Conservation (phyloP, 345 rosid genomes). For the Clausena lansium region DNA sequence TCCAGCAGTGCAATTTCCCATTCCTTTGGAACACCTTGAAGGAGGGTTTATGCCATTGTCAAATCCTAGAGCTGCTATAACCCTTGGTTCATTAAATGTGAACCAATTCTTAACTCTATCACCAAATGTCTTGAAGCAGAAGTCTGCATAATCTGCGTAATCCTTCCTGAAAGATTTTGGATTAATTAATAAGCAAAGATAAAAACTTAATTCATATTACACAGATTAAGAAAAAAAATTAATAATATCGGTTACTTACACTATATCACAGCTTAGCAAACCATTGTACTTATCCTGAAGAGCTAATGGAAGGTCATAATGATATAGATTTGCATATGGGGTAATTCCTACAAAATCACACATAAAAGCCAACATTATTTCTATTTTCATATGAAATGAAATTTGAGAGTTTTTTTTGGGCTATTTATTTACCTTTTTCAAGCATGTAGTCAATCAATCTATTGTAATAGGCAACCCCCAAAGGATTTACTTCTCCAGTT, state of each 20-base stretch:
- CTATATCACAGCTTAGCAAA: slow-evolving; percentile 33
- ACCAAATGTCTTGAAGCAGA: slow-evolving; percentile 64
- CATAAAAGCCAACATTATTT: neutral
- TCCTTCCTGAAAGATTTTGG: slow-evolving; percentile 43
- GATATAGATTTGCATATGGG: slow-evolving; percentile 57
- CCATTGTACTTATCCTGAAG: slow-evolving; percentile 48
- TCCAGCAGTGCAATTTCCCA: slow-evolving; percentile 57
- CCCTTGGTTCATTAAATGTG: slow-evolving; percentile 65
- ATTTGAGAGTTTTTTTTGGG: too few species aligned
- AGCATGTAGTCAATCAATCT: slow-evolving; percentile 52
- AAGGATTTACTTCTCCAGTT: slow-evolving; percentile 49
- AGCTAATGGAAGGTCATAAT: slow-evolving; percentile 54
- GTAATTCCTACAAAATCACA: slow-evolving; percentile 42
- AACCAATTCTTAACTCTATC: slow-evolving; percentile 70
- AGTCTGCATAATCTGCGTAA: slow-evolving; percentile 60
- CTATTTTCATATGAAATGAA: neutral
- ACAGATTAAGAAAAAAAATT: too few species aligned
- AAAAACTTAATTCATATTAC: too few species aligned
- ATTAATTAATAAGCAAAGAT: neutral
- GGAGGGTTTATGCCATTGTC: slow-evolving; percentile 60
- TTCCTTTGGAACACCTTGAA: slow-evolving; percentile 55
- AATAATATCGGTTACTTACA: slow-evolving; percentile 27
- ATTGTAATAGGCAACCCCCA: slow-evolving; percentile 63
- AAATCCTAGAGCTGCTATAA: slow-evolving; percentile 59
- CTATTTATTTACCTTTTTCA: slow-evolving; percentile 33